These are phyloP conservation scores for Penstemon barbatus DNA, from an alignment of 257 asterid genomes.

Conservation along the genomic window DNA sequence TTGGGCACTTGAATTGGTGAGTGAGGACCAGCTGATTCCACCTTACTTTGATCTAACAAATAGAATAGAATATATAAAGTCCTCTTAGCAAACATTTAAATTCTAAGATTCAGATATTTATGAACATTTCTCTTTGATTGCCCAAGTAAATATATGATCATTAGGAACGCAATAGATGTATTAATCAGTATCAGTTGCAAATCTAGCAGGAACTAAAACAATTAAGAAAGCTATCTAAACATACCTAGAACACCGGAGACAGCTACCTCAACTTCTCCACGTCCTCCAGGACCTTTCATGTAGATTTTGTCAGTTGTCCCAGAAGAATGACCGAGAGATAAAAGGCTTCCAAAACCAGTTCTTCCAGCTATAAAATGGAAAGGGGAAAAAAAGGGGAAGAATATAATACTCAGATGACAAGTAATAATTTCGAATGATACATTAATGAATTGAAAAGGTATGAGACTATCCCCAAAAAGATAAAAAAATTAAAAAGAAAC, in stretches of 20 bases:
- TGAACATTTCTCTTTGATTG: too few relatives aligned
- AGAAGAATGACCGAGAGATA: constrained; percentile 86
- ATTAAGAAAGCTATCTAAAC: constrained; percentile 4
- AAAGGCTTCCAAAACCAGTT: constrained; percentile 90
- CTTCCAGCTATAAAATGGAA: constrained; percentile 65
- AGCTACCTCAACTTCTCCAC: constrained; percentile 99
- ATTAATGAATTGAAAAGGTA: too few relatives aligned
- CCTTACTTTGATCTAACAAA: constrained; percentile 82
- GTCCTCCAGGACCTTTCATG: constrained; percentile 99
- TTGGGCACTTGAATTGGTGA: constrained; percentile 55
- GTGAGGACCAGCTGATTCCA: constrained; percentile 49
- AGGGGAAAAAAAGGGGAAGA: constrained; percentile 8
- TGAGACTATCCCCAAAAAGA: not conserved
- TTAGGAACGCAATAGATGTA: too few relatives aligned
- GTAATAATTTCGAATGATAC: not conserved
- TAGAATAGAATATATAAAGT: not conserved
- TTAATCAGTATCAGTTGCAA: too few relatives aligned
- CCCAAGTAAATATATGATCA: too few relatives aligned
- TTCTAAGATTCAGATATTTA: too few relatives aligned
- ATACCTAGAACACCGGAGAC: constrained; percentile 92
- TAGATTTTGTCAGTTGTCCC: constrained; percentile 86
- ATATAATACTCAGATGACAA: not conserved
- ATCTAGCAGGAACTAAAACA: not conserved
- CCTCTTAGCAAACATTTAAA: too few relatives aligned
- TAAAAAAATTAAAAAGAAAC: not conserved